Conservation (phyloP, 2,329 filamentous ascomycete species). For the Myriosclerotinia scirpicola region DNA sequence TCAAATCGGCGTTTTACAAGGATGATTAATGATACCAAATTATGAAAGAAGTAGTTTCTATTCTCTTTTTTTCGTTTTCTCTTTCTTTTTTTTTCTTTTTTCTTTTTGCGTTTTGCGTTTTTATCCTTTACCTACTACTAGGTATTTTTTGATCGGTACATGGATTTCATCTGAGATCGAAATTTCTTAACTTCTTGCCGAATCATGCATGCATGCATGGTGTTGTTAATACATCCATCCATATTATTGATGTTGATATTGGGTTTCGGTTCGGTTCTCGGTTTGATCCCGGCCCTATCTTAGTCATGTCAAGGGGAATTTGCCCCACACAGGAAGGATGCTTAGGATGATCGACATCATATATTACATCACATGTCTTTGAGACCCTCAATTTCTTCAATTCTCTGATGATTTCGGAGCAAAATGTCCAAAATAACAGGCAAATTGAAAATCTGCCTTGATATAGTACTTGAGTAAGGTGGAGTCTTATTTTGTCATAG, state of each 20-base stretch:
- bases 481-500: constrained; percentile 21
- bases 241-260: constrained; percentile 1
- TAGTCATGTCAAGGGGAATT: neutral
- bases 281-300: constrained; percentile 4
- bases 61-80: neutral
- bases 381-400: constrained; percentile 8
- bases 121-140: neutral
- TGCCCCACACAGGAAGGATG: constrained; percentile 9
- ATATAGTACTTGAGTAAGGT: constrained; percentile 11
- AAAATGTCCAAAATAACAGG: constrained; percentile 12
- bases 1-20: constrained; percentile 30
- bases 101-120: neutral
- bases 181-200: neutral
- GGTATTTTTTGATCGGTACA: too few relatives aligned
- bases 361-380: constrained; percentile 13
- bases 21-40: constrained; percentile 40
- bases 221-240: too few relatives aligned
- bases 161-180: constrained; percentile 1
- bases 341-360: constrained; percentile 15
- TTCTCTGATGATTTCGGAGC: constrained; percentile 14
- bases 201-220: too few relatives aligned
- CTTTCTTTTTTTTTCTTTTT: neutral
- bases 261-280: neutral
- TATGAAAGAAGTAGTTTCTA: constrained; percentile 21
- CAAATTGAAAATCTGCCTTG: neutral